These are phyloP conservation scores for Emmonsiellopsis sp. DNA, from an alignment of 2,329 filamentous ascomycete species.

Conservation along the genomic window DNA sequence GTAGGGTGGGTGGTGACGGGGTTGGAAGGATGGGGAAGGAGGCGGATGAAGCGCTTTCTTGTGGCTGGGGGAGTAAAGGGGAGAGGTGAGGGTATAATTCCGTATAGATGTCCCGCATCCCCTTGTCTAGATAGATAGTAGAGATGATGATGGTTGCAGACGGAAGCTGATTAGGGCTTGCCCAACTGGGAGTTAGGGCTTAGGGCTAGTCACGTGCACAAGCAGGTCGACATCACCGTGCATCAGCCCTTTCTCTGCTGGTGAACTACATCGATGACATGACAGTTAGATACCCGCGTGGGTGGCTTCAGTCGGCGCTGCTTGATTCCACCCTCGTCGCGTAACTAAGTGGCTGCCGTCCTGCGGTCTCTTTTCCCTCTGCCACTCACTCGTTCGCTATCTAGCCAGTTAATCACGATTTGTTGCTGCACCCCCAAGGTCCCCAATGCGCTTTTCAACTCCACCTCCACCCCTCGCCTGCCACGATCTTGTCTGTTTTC, in stretches of 20 bases:
- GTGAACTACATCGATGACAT: neutral
- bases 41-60: too few relatives aligned
- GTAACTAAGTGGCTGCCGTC: neutral
- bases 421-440: constrained; percentile 1
- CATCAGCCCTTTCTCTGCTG: neutral
- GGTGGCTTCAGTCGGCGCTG: neutral
- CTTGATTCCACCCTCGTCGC: too few relatives aligned
- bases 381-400: too few relatives aligned
- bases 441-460: constrained; percentile 1
- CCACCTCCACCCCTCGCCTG: neutral
- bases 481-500: neutral
- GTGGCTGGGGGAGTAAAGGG: too few relatives aligned
- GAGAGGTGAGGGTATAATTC: too few relatives aligned
- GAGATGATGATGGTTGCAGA: neutral
- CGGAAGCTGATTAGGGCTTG: neutral
- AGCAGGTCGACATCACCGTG: neutral
- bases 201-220: neutral
- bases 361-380: neutral
- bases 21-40: too few relatives aligned
- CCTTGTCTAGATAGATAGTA: neutral
- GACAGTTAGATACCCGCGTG: neutral
- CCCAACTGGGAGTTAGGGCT: neutral
- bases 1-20: neutral
- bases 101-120: too few relatives aligned
- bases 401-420: neutral